These are phyloP conservation scores for Leishmania guyanensis DNA, from an alignment of 208 protist genomes.

Conservation along the genomic window DNA sequence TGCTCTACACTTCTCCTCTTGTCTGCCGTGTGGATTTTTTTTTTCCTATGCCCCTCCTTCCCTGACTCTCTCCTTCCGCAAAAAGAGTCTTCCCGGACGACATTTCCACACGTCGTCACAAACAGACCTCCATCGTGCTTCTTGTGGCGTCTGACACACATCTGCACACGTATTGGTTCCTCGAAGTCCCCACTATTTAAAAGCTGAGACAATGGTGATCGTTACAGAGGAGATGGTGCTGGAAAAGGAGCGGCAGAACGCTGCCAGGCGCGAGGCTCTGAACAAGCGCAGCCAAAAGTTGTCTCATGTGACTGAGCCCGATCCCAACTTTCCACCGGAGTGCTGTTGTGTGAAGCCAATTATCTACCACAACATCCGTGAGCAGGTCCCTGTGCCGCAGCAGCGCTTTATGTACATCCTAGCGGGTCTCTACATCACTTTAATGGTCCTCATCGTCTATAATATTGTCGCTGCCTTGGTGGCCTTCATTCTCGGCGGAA, in stretches of 20 bases:
- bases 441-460: constrained; percentile 76
- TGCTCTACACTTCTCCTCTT: neutral
- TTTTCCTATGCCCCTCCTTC: neutral
- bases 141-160: neutral
- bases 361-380: constrained; percentile 85
- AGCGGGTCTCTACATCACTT: constrained; percentile 58
- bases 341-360: constrained; percentile 85
- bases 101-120: neutral
- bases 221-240: constrained; percentile 78
- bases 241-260: constrained; percentile 76
- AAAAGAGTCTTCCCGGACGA: neutral
- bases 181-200: neutral
- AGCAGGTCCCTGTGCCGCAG: constrained; percentile 66
- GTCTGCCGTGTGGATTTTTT: neutral
- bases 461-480: constrained; percentile 74
- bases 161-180: neutral
- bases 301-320: constrained; percentile 36
- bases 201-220: constrained; percentile 1
- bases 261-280: constrained; percentile 46
- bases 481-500: constrained; percentile 54
- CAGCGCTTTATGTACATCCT: constrained; percentile 88
- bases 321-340: constrained; percentile 83
- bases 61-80: neutral
- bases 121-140: neutral
- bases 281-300: constrained; percentile 36